These are phyloP conservation scores for Telfairia occidentalis DNA, from an alignment of 331 rosid species.

Conservation along the genomic window DNA sequence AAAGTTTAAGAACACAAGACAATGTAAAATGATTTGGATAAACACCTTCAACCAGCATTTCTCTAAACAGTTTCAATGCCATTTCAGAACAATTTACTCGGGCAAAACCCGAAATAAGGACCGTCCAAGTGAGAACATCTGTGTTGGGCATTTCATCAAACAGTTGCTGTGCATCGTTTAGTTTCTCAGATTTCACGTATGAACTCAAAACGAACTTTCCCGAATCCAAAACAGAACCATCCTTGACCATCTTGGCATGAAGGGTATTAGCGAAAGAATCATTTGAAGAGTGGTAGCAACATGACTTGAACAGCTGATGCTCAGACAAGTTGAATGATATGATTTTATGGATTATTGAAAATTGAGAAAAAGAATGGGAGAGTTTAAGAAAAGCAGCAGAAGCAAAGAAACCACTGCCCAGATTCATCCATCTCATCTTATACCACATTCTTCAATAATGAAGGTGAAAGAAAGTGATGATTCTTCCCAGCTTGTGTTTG, in stretches of 20 bases:
- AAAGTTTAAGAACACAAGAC: conserved; percentile 54
- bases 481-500: not conserved
- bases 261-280: conserved; percentile 14
- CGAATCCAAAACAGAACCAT: conserved; percentile 28
- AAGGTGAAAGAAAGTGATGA: not conserved
- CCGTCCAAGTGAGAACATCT: conserved; percentile 59
- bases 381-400: conserved; percentile 14
- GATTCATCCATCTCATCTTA: conserved; percentile 11
- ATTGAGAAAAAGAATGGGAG: conserved; percentile 8
- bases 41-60: conserved; percentile 51
- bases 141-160: conserved; percentile 55
- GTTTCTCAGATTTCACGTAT: conserved; percentile 31
- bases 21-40: conserved; percentile 57
- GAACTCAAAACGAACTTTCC: conserved; percentile 33
- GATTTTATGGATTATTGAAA: not conserved
- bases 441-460: not conserved
- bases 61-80: conserved; percentile 46
- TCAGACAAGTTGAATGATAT: not conserved
- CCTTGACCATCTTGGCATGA: conserved; percentile 53
- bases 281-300: conserved; percentile 23
- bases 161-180: conserved; percentile 42
- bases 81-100: conserved; percentile 28
- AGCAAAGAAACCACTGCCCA: not conserved
- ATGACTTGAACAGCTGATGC: conserved; percentile 14
- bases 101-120: conserved; percentile 63